A percentile compares a stretch with the other conserved stretches of the same genome.
These are phyloP conservation scores for Scheffersomyces segobiensis DNA, from an alignment of 1,139 yeast species.

Conservation along the genomic window DNA sequence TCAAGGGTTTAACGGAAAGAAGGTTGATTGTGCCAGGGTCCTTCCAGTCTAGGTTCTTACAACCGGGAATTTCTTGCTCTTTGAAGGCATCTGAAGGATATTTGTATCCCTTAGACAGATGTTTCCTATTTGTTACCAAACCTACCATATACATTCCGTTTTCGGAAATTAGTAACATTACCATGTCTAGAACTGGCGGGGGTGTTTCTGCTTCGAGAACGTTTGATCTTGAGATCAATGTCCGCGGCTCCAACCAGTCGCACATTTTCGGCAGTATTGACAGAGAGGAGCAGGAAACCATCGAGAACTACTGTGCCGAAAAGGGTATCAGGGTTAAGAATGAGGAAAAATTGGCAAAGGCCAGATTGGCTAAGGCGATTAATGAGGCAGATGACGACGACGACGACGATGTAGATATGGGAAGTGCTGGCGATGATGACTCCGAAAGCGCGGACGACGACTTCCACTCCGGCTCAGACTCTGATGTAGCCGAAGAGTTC, in stretches of 20 bases:
- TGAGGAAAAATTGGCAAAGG: conserved; percentile 87
- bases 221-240: conserved; percentile 81
- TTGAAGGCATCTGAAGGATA: conserved; percentile 95
- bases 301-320: conserved; percentile 74
- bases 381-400: conserved; percentile 71
- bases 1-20: conserved; percentile 87
- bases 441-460: conserved; percentile 71
- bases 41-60: conserved; percentile 68
- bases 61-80: conserved; percentile 88
- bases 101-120: conserved; percentile 85
- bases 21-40: conserved; percentile 87
- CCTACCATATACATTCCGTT: conserved; percentile 92
- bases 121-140: conserved; percentile 87
- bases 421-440: conserved; percentile 70
- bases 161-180: conserved; percentile 71
- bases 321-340: conserved; percentile 82
- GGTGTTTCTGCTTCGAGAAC: conserved; percentile 81
- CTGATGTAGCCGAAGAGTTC: conserved; percentile 85
- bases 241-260: conserved; percentile 65
- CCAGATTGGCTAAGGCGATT: conserved; percentile 73
- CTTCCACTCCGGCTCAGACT: conserved; percentile 60
- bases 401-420: conserved; percentile 70
- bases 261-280: conserved; percentile 89
- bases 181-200: conserved; percentile 88
- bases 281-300: conserved; percentile 80